Evolutionary conservation across 2,329 filamentous ascomycete genomes (phyloP).

Genomic region (Talaromyces islandicus): DNA sequence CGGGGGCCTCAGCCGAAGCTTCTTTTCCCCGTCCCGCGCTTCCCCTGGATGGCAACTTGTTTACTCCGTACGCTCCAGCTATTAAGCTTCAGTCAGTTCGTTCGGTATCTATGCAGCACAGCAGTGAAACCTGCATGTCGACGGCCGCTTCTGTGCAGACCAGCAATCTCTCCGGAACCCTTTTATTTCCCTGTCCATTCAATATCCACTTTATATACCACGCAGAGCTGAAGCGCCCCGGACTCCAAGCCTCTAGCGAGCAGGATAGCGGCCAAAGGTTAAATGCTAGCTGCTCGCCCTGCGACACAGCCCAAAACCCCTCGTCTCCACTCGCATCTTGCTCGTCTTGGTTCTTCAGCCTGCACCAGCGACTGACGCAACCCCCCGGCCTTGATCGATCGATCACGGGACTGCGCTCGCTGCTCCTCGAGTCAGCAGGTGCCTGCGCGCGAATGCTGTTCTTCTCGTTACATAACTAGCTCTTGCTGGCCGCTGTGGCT

Average conservation of each 20-base stretch:
- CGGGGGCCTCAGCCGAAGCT: background rate
- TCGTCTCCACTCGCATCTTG: background rate
- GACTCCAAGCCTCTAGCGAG: background rate
- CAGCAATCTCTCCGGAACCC: no score
- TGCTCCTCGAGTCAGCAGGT: background rate
- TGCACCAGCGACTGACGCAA: background rate
- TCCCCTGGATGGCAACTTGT: background rate
- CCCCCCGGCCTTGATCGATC: background rate
- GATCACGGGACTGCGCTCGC: background rate
- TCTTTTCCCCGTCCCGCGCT: background rate
- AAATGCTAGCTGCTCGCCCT: background rate
- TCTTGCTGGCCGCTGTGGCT: background rate
- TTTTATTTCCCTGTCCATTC: no score
- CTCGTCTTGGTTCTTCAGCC: background rate
- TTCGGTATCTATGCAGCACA: no score
- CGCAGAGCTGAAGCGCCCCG: no score
- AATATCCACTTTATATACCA: no score
- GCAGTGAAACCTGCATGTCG: background rate
- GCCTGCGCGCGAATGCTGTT: background rate
- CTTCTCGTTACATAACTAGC: background rate
- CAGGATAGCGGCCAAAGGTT: background rate
- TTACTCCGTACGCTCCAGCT: background rate
- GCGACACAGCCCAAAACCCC: background rate
- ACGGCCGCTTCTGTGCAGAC: background rate
- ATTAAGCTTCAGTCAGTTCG: background rate